Evolutionary conservation across 257 asterid species (phyloP).

Genomic region (Forsythia suspensa): DNA sequence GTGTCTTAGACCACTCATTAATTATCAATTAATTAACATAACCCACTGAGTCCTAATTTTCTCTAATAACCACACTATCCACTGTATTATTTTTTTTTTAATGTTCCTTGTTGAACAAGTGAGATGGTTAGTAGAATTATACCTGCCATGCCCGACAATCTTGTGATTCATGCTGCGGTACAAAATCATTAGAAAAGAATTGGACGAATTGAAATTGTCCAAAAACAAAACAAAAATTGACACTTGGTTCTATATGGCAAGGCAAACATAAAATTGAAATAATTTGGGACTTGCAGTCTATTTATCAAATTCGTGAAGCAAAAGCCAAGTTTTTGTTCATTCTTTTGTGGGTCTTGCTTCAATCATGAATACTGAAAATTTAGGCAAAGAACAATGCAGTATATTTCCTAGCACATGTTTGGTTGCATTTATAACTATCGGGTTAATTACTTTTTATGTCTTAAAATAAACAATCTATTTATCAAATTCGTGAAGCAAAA

Average conservation of each 20-base stretch:
- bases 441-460: no score
- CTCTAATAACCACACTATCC: no score
- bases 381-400: slow-evolving; percentile 1
- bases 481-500: slow-evolving; percentile 31
- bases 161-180: slow-evolving; percentile 1
- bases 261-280: slow-evolving; percentile 16
- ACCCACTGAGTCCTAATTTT: no score
- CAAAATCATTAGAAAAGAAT: slow-evolving; percentile 9
- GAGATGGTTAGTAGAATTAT: background rate
- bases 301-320: slow-evolving; percentile 26
- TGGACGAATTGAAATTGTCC: background rate
- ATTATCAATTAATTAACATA: no score
- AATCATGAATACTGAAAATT: slow-evolving; percentile 16
- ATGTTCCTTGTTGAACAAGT: background rate
- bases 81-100: background rate
- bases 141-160: slow-evolving; percentile 10
- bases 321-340: slow-evolving; percentile 18
- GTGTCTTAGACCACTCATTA: no score
- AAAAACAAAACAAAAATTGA: background rate
- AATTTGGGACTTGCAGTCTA: slow-evolving; percentile 11
- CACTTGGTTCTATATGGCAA: slow-evolving; percentile 11
- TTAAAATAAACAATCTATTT: background rate
- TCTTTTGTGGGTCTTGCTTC: slow-evolving; percentile 18
- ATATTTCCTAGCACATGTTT: background rate
- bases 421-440: no score